Evolutionary conservation across 495 filamentous ascomycete genomes (phyloP).

Genomic region (Hyaloscypha hepaticicola): DNA sequence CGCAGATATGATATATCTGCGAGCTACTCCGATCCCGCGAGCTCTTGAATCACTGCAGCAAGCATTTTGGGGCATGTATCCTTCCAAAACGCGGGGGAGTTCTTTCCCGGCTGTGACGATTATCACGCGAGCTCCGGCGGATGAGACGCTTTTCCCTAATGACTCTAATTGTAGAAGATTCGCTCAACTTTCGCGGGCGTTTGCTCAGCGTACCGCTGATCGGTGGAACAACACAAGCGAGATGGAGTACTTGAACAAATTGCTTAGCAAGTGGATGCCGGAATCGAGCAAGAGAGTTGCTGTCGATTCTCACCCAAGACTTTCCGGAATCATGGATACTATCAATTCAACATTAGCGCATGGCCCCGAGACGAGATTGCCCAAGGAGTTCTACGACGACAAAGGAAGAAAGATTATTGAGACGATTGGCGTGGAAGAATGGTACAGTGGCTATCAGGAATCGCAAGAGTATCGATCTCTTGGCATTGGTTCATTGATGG

Average conservation of each 20-base stretch:
- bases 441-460: conserved; percentile 86
- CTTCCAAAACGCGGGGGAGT: conserved; percentile 57
- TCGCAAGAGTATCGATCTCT: conserved; percentile 80
- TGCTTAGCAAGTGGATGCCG: conserved; percentile 84
- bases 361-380: conserved; percentile 73
- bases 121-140: conserved; percentile 64
- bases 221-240: conserved; percentile 80
- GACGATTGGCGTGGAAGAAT: conserved; percentile 82
- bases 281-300: conserved; percentile 61
- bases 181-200: conserved; percentile 72
- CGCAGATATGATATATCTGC: conserved; percentile 75
- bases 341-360: conserved; percentile 88
- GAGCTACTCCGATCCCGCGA: conserved; percentile 79
- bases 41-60: conserved; percentile 89
- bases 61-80: conserved; percentile 87
- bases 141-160: conserved; percentile 94
- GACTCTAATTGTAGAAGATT: conserved; percentile 83
- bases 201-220: conserved; percentile 76
- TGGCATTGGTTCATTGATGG: conserved; percentile 81
- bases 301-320: conserved; percentile 78
- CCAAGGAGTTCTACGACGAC: conserved; percentile 82
- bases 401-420: conserved; percentile 71
- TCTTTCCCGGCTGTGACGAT: conserved; percentile 72
- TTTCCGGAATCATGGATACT: conserved; percentile 92
- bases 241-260: conserved; percentile 75